Evolutionary conservation across 345 rosid genomes (phyloP).

Genomic region (Viola odorata): DNA sequence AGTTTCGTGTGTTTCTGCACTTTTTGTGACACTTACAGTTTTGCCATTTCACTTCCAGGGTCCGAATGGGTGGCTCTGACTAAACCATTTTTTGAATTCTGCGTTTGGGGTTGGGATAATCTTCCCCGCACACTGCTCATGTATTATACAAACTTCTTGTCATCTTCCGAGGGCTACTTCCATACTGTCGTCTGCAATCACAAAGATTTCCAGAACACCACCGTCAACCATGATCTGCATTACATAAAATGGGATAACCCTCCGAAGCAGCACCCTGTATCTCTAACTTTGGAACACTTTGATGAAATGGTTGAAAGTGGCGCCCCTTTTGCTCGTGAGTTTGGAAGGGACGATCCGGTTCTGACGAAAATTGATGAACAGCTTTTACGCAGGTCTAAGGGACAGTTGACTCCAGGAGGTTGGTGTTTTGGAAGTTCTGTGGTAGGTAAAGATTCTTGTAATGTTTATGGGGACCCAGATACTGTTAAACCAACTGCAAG

Average conservation of each 20-base stretch:
- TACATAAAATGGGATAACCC: constrained; percentile 74
- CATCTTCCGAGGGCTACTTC: constrained; percentile 81
- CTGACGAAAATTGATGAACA: constrained; percentile 60
- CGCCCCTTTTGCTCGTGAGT: constrained; percentile 80
- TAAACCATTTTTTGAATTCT: constrained; percentile 78
- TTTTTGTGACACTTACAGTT: too few relatives aligned
- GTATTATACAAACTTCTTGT: constrained; percentile 84
- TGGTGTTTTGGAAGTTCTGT: constrained; percentile 47
- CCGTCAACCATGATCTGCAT: constrained; percentile 75
- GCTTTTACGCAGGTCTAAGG: constrained; percentile 39
- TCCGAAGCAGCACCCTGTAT: constrained; percentile 59
- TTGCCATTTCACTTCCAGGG: constrained; percentile 43
- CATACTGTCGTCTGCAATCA: constrained; percentile 90
- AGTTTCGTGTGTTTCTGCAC: background rate
- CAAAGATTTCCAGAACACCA: constrained; percentile 85
- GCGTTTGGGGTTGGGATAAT: constrained; percentile 96
- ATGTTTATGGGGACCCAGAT: constrained; percentile 36
- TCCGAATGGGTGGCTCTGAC: constrained; percentile 73
- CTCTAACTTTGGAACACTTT: constrained; percentile 50
- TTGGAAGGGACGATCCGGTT: constrained; percentile 47
- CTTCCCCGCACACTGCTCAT: constrained; percentile 85
- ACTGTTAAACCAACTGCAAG: constrained; percentile 52
- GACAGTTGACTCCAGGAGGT: constrained; percentile 45
- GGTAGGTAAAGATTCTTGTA: constrained; percentile 44
- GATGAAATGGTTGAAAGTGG: constrained; percentile 75